Evolutionary conservation across 2,329 filamentous ascomycete genomes (phyloP), one percentile per base, ranked within the genome.

Genomic region (Nigrospora osmanthi): DNA sequence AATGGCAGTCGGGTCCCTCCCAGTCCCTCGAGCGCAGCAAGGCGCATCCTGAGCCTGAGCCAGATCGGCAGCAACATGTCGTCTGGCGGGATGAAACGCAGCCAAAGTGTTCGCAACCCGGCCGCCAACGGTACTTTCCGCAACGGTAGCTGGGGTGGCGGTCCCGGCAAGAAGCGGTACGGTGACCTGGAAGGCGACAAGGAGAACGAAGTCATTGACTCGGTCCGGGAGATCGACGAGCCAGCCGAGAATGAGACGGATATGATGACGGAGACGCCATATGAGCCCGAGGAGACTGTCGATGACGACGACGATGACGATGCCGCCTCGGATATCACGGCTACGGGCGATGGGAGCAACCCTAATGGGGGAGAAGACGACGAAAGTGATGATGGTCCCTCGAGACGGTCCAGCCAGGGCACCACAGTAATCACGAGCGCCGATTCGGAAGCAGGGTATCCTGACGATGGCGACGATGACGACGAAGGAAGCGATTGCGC

Each of bases 21-120:
- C 2, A 71, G 67, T 15, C 66, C 75, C 40, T 68, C 71, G 15
- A 69, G 78, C 57, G 73, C 83, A 59, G 76, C 81, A 60, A 78
- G 91, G 35, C 82, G 93, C 40, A 96, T 97, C 57, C 78, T 94
- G 47, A 95, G 89, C 42, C 78, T 97, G 33, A 94, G 85, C 61
- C 88, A 96, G 65, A 94, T 97, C 54, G 87, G 81, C 44, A 83
- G 84, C 60, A 91, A 93, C 58, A 72, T 79, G 32, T 71, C 81
- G 6, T 68, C 67, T 9, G 75, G 78, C 16, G 80, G 78, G 39
- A 72, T 95, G 52, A 85, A 84, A 67, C 77, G 87, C 48, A 90
- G 85, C 61, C 85, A 90, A 60, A 89, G 85, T 47, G 85, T 89
- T 52, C 83, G 86, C 55, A 80, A 79, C 17, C 73, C 80, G 28